These are phyloP conservation scores for Umbelopsis sp. DNA, from an alignment of 371 early-diverging fungal species.

Conservation along the genomic window DNA sequence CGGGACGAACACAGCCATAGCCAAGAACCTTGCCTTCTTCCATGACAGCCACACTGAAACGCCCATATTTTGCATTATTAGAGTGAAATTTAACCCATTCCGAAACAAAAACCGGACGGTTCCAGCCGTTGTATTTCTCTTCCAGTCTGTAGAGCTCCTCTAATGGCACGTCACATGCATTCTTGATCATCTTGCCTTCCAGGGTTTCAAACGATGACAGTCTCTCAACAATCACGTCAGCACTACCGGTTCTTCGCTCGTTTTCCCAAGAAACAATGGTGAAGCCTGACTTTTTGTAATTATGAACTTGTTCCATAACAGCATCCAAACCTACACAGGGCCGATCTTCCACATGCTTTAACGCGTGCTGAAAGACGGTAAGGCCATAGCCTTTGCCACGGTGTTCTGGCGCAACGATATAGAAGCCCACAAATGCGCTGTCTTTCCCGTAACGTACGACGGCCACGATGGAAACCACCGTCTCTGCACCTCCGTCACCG, in stretches of 20 bases:
- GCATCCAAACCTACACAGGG: conserved; percentile 33
- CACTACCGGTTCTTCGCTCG: conserved; percentile 31
- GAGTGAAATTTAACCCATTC: conserved; percentile 32
- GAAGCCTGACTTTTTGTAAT: conserved; percentile 37
- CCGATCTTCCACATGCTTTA: conserved; percentile 14
- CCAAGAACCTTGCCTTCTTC: conserved; percentile 26
- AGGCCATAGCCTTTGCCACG: conserved; percentile 36
- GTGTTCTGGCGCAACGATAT: conserved; percentile 25
- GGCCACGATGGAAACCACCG: conserved; percentile 26
- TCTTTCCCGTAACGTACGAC: conserved; percentile 29
- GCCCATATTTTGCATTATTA: conserved; percentile 21
- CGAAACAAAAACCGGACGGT: conserved; percentile 28
- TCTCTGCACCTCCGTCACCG: background rate
- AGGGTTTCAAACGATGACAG: conserved; percentile 21
- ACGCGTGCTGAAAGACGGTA: conserved; percentile 23
- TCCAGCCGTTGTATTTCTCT: conserved; percentile 23
- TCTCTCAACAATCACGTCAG: background rate
- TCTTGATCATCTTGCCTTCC: conserved; percentile 14
- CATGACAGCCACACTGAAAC: conserved; percentile 27
- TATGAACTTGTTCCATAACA: conserved; percentile 31
- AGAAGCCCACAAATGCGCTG: conserved; percentile 36
- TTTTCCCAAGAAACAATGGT: conserved; percentile 26
- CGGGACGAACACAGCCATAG: conserved; percentile 35
- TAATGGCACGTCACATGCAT: background rate
- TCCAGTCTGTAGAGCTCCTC: conserved; percentile 26